These are phyloP conservation scores for Nicotiana benthamiana DNA, from an alignment of 257 asterid species.

Conservation along the genomic window DNA sequence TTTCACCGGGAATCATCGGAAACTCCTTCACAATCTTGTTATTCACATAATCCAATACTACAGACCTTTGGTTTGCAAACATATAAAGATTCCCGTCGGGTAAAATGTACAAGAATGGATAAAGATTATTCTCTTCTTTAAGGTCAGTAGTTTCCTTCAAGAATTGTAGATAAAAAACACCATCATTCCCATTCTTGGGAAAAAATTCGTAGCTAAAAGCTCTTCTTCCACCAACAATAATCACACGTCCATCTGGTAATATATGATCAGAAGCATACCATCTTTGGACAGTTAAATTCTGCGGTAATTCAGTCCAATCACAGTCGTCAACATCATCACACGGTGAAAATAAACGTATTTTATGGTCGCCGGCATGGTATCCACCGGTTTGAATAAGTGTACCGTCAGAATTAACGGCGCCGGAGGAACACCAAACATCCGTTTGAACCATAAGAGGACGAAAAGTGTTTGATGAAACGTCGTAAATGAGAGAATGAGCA, in stretches of 20 bases:
- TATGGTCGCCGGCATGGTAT: slow-evolving; percentile 38
- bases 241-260: slow-evolving; percentile 71
- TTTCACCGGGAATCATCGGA: slow-evolving; percentile 60
- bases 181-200: slow-evolving; percentile 28
- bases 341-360: slow-evolving; percentile 25
- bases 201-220: slow-evolving; percentile 77
- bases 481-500: slow-evolving; percentile 52
- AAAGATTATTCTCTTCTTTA: slow-evolving; percentile 79
- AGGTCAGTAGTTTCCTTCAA: slow-evolving; percentile 57
- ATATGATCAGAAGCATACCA: slow-evolving; percentile 74
- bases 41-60: slow-evolving; percentile 42
- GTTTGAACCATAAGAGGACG: slow-evolving; percentile 51
- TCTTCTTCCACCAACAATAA: slow-evolving; percentile 71
- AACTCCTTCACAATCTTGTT: slow-evolving; percentile 38
- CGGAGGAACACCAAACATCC: slow-evolving; percentile 62
- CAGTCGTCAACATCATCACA: slow-evolving; percentile 22
- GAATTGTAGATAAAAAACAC: slow-evolving; percentile 28
- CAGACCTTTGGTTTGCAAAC: slow-evolving; percentile 58
- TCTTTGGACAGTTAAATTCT: slow-evolving; percentile 34
- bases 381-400: slow-evolving; percentile 45
- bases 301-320: slow-evolving; percentile 48
- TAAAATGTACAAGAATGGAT: slow-evolving; percentile 61
- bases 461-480: slow-evolving; percentile 28
- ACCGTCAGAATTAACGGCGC: slow-evolving; percentile 37
- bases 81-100: slow-evolving; percentile 80